Base-by-base conservation (phyloP, 345 rosid species). In the Arabidopsis suecica region DNA sequence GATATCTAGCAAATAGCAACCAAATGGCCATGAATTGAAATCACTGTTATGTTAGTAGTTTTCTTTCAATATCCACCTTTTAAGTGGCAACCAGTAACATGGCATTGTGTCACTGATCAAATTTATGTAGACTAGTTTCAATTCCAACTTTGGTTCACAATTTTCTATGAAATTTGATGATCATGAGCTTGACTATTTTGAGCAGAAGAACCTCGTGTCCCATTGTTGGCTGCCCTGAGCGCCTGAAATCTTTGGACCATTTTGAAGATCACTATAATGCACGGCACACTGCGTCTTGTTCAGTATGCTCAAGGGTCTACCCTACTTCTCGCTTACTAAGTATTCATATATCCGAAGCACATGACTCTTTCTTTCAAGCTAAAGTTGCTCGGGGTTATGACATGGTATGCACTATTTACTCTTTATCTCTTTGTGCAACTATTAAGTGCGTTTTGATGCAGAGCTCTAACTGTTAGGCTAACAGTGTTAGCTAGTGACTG, bases 301-400 rank as follows among this genome's bases (percentile, higher is more conserved):
- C 97, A 9, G 91, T 88, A 34, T 94, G 97, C 82, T 85, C 91
- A 22, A 85, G 89, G 75, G 97, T 88, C 72, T 94, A 83, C 75
- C 97, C 98, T 13, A 89, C 97, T 3, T 88, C 96, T 6, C 87
- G 86, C 50, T 75, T 94, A 20, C 88, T 94, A 53, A 87, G 92
- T 82, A 85, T 94, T 32, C 96, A 94, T 82, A 82, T 91, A 22
- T 94, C 97, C 11, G 98, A 94, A 87, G 83, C 90, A 10, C 98
- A 94, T 11, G 97, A 88, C 80, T 94, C 98, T 56, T 91, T 94
- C 87, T 94, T 94, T 65, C 89, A 94, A 71, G 96, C 98, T 11
- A 94, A 94, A 86, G 97, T 89, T 74, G 96, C 90, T 8, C 93
- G 88, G 23, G 97, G 98, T 16, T 86, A 86, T 78, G 82, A 87